A percentile compares a stretch with the other conserved stretches of the same genome.
Conservation (phyloP, 108 stramenopile genomes). For the Epithemia pelagica region DNA sequence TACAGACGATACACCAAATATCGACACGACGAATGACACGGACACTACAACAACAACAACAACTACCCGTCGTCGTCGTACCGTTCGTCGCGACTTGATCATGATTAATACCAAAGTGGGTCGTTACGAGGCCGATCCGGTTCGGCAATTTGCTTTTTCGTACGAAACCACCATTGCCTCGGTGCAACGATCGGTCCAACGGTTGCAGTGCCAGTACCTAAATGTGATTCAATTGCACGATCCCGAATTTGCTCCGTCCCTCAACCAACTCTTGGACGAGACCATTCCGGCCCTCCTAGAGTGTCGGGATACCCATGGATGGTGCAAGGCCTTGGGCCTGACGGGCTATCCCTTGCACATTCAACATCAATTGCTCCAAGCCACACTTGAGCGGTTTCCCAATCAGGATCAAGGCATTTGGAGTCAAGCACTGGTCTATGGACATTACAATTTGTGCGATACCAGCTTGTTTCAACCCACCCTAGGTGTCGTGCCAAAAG, state of each 20-base stretch:
- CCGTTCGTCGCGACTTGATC: constrained; percentile 30
- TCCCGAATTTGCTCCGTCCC: constrained; percentile 78
- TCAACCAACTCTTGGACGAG: constrained; percentile 54
- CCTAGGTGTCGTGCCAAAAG: background rate
- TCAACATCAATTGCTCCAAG: constrained; percentile 70
- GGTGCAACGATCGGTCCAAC: constrained; percentile 55
- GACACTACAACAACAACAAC: constrained; percentile 6
- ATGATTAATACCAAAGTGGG: constrained; percentile 81
- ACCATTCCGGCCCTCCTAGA: constrained; percentile 66
- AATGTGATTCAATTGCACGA: constrained; percentile 89
- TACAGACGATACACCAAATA: background rate
- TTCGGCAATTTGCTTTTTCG: constrained; percentile 83
- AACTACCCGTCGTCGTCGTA: too few species aligned
- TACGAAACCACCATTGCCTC: constrained; percentile 54
- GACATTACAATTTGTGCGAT: constrained; percentile 83
- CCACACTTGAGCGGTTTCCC: constrained; percentile 27
- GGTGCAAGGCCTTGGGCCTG: constrained; percentile 71
- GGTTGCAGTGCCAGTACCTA: constrained; percentile 72
- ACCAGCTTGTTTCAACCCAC: constrained; percentile 35
- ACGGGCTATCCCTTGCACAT: constrained; percentile 88
- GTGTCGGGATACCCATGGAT: constrained; percentile 46
- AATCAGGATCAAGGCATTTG: constrained; percentile 33
- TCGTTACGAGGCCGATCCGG: constrained; percentile 70
- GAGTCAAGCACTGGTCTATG: constrained; percentile 81
- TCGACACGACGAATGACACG: background rate